Conservation (phyloP, 768 basidiomycete genomes). For the Tremella yokohamensis region DNA sequence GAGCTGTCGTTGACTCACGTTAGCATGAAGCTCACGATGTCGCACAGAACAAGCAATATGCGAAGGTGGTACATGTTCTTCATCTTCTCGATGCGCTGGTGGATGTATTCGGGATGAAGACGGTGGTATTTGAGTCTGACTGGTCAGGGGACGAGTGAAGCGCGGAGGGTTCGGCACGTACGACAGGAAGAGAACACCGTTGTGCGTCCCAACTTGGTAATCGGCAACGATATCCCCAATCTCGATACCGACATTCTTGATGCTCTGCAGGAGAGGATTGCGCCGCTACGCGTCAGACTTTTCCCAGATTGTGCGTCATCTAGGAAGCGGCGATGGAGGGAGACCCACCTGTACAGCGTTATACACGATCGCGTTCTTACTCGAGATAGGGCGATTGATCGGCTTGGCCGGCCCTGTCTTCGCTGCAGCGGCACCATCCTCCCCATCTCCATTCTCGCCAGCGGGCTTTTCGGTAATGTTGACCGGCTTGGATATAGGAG, state of each 20-base stretch:
- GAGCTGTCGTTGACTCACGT: neutral
- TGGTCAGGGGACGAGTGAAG: constrained; percentile 2
- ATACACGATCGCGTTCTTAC: constrained; percentile 48
- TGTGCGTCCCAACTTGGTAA: constrained; percentile 92
- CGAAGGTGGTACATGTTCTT: constrained; percentile 76
- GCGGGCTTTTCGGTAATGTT: too few species aligned
- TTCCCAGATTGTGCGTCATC: neutral
- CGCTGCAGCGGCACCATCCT: too few species aligned
- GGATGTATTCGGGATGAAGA: constrained; percentile 95
- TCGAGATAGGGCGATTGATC: constrained; percentile 31
- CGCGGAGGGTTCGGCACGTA: neutral
- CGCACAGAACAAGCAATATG: constrained; percentile 82
- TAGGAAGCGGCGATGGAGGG: neutral
- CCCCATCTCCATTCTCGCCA: too few species aligned
- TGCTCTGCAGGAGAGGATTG: constrained; percentile 81
- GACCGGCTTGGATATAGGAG: constrained; percentile 7
- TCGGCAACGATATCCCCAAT: constrained; percentile 91
- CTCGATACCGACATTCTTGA: constrained; percentile 86
- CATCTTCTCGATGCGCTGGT: constrained; percentile 80
- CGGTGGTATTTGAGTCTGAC: constrained; percentile 85
- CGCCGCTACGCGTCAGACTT: constrained; percentile 59
- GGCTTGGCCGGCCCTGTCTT: constrained; percentile 18
- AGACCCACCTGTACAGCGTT: constrained; percentile 43
- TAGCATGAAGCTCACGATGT: constrained; percentile 63
- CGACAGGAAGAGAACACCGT: constrained; percentile 81